phyloP scores from a whole-genome alignment of 2,329 filamentous ascomycete genomes.

The Penicillium sp. region DNA sequence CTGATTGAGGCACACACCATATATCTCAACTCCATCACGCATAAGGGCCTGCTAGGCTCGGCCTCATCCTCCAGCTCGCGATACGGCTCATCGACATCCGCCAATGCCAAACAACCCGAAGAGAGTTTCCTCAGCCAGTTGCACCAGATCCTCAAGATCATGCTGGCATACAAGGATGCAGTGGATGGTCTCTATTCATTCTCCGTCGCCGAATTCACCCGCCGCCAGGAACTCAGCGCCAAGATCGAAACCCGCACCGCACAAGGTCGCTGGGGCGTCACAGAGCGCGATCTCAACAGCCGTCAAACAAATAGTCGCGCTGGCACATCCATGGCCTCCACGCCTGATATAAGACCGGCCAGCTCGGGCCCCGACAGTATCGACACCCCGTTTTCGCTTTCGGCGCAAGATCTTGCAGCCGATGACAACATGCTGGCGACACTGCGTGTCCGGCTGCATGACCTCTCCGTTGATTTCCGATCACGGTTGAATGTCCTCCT shows the following conservation, averaged over 20 bases:
- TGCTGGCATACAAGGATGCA: slow-evolving; percentile 88
- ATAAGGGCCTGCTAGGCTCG: slow-evolving; percentile 87
- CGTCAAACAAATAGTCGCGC: slow-evolving; percentile 29
- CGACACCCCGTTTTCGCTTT: slow-evolving; percentile 39
- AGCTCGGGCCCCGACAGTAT: slow-evolving; percentile 22
- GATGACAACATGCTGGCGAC: slow-evolving; percentile 65
- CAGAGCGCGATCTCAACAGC: slow-evolving; percentile 47
- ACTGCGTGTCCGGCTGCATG: slow-evolving; percentile 66
- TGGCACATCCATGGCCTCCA: slow-evolving; percentile 26
- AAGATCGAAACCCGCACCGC: slow-evolving; percentile 62
- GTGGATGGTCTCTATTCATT: slow-evolving; percentile 93
- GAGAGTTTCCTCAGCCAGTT: slow-evolving; percentile 85
- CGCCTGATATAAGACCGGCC: slow-evolving; percentile 23
- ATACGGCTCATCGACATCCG: slow-evolving; percentile 23
- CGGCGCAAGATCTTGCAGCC: slow-evolving; percentile 32
- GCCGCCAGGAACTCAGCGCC: slow-evolving; percentile 77
- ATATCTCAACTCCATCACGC: slow-evolving; percentile 89
- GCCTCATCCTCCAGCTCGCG: slow-evolving; percentile 29
- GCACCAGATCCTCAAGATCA: slow-evolving; percentile 84
- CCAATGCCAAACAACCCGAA: slow-evolving; percentile 49
- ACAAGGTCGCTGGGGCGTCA: slow-evolving; percentile 60
- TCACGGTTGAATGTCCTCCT: slow-evolving; percentile 72
- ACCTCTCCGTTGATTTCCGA: slow-evolving; percentile 71
- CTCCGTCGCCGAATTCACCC: slow-evolving; percentile 89
- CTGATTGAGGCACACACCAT: slow-evolving; percentile 85